Evolutionary conservation across 495 filamentous ascomycete species (phyloP).

Genomic region (Choiromyces venosus): DNA sequence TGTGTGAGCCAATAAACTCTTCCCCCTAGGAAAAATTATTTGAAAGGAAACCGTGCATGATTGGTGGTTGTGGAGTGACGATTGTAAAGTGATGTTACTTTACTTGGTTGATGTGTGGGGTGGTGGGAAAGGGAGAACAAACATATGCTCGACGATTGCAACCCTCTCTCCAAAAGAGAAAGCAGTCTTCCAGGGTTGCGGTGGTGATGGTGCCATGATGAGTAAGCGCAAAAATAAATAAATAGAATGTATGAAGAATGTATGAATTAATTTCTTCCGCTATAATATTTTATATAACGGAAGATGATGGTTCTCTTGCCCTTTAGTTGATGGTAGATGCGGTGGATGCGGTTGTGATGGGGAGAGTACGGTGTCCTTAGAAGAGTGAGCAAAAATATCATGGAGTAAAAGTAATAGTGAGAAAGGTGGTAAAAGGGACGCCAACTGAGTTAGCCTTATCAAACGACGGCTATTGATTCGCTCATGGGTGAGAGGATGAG

Average conservation of each 20-base stretch:
- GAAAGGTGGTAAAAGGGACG: not conserved
- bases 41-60: not conserved
- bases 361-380: not conserved
- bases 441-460: not conserved
- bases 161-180: slow-evolving; percentile 34
- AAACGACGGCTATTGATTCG: not conserved
- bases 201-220: not conserved
- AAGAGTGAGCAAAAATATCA: not conserved
- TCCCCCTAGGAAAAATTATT: slow-evolving; percentile 24
- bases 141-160: slow-evolving; percentile 44
- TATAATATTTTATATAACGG: not conserved
- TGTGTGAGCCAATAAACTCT: slow-evolving; percentile 15
- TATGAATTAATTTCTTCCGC: not conserved
- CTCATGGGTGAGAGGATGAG: not conserved
- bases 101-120: not conserved
- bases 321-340: not conserved
- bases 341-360: not conserved
- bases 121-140: slow-evolving; percentile 42
- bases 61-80: too few relatives aligned
- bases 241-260: not conserved
- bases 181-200: slow-evolving; percentile 27
- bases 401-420: not conserved
- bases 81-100: not conserved
- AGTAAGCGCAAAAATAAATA: not conserved
- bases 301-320: not conserved